These are phyloP conservation scores for Colletotrichum aenigma DNA, from an alignment of 2,329 filamentous ascomycete genomes.

Conservation along the genomic window DNA sequence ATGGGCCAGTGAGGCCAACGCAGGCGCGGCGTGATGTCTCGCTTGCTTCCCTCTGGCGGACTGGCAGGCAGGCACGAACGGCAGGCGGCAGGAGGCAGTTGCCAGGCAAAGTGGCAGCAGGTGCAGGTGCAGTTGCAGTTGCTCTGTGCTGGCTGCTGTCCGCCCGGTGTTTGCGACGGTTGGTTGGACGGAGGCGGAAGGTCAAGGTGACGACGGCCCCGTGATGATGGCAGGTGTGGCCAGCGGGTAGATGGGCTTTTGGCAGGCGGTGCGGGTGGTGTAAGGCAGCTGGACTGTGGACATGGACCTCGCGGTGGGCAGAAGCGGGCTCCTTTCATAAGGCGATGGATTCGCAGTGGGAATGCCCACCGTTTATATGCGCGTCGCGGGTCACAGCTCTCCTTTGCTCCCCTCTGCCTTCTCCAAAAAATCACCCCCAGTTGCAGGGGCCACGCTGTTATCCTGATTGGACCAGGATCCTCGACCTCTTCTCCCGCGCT, in stretches of 20 bases:
- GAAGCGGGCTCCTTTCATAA: conserved; percentile 6
- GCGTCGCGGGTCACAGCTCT: conserved; percentile 31
- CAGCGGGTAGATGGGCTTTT: neutral
- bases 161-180: neutral
- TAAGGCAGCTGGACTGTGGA: neutral
- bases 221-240: conserved; percentile 3
- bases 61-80: neutral
- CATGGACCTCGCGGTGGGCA: neutral
- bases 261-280: neutral
- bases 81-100: neutral
- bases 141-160: neutral
- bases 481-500: neutral
- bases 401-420: neutral
- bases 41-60: neutral
- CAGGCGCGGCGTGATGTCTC: neutral
- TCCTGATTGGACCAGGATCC: conserved; percentile 6
- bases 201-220: neutral
- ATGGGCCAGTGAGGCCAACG: neutral
- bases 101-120: neutral
- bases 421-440: neutral
- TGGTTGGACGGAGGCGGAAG: neutral
- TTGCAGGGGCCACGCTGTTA: conserved; percentile 8
- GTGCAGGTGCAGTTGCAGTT: neutral
- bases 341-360: conserved; percentile 35
- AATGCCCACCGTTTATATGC: conserved; percentile 55